These are phyloP conservation scores for Colletotrichum caudatum DNA, from an alignment of 2,329 filamentous ascomycete species.

Conservation along the genomic window DNA sequence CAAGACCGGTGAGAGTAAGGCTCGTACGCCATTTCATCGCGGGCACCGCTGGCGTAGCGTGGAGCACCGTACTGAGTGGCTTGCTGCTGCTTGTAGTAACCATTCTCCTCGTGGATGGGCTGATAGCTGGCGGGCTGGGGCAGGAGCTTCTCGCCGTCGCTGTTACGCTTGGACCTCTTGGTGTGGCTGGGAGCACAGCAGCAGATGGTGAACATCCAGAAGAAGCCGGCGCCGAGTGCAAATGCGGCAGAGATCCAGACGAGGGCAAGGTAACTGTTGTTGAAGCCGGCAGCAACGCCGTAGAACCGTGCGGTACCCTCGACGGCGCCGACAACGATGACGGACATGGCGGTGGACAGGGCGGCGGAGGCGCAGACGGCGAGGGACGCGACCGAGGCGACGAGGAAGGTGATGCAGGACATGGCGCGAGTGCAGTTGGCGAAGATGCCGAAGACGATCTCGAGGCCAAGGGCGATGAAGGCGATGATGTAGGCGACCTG, in stretches of 20 bases:
- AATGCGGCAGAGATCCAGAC: constrained; percentile 87
- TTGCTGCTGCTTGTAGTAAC: constrained; percentile 55
- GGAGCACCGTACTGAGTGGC: constrained; percentile 52
- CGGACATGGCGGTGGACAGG: constrained; percentile 80
- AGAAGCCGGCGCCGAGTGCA: constrained; percentile 79
- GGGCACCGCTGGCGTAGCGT: constrained; percentile 56
- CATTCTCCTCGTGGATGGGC: constrained; percentile 57
- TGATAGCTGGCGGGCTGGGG: constrained; percentile 57
- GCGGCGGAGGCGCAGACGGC: constrained; percentile 72
- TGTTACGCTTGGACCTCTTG: constrained; percentile 48
- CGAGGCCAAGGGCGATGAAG: constrained; percentile 74
- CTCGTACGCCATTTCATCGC: constrained; percentile 71
- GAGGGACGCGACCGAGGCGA: constrained; percentile 72
- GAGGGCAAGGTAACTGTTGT: constrained; percentile 75
- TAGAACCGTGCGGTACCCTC: constrained; percentile 76
- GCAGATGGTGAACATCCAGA: constrained; percentile 94
- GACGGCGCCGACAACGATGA: constrained; percentile 76
- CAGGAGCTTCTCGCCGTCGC: constrained; percentile 65
- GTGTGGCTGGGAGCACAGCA: constrained; percentile 76
- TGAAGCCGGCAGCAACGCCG: constrained; percentile 75
- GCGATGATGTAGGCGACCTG: constrained; percentile 84
- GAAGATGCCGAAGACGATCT: constrained; percentile 83
- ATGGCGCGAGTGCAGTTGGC: constrained; percentile 86
- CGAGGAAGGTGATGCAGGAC: constrained; percentile 83
- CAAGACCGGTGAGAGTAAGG: constrained; percentile 71